Percentiles rank a stretch among this genome's conserved stretches.
phyloP scores from a whole-genome alignment of 805 yeast species.

The Nakazawaea laoshanensis region DNA sequence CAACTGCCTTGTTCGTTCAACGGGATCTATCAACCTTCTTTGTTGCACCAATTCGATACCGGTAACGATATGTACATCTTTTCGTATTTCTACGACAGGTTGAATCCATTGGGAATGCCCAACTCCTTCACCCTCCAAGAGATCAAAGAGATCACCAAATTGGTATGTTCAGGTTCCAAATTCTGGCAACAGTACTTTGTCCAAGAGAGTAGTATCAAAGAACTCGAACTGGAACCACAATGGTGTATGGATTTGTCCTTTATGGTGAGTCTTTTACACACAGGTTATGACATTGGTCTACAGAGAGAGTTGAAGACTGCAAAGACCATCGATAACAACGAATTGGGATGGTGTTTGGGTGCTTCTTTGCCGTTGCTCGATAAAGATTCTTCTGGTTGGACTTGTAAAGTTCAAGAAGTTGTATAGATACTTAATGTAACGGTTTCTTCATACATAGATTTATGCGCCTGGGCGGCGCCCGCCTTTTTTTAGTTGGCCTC shows the following conservation, averaged over 20 bases:
- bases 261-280: conserved; percentile 82
- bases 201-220: conserved; percentile 58
- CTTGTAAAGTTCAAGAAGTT: conserved; percentile 40
- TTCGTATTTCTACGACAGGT: conserved; percentile 92
- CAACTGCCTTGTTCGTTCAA: conserved; percentile 87
- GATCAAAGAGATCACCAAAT: conserved; percentile 68
- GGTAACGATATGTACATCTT: conserved; percentile 78
- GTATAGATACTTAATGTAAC: conserved; percentile 4
- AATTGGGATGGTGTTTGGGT: conserved; percentile 98
- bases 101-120: conserved; percentile 94
- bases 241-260: conserved; percentile 93
- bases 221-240: conserved; percentile 71
- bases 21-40: conserved; percentile 95
- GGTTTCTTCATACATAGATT: no score
- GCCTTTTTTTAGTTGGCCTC: no score
- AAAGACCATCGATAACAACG: conserved; percentile 78
- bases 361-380: conserved; percentile 90
- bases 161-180: conserved; percentile 78
- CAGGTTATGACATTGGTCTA: conserved; percentile 95
- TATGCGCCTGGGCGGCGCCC: no score
- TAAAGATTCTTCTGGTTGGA: conserved; percentile 53
- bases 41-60: conserved; percentile 65
- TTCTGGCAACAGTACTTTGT: conserved; percentile 63
- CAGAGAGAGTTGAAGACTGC: conserved; percentile 89
- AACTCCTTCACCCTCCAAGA: conserved; percentile 79